Percentiles rank a stretch among this genome's conserved stretches.
These are phyloP conservation scores for Pseudogymnoascus sp. DNA, from an alignment of 2,329 filamentous ascomycete species.

Conservation along the genomic window DNA sequence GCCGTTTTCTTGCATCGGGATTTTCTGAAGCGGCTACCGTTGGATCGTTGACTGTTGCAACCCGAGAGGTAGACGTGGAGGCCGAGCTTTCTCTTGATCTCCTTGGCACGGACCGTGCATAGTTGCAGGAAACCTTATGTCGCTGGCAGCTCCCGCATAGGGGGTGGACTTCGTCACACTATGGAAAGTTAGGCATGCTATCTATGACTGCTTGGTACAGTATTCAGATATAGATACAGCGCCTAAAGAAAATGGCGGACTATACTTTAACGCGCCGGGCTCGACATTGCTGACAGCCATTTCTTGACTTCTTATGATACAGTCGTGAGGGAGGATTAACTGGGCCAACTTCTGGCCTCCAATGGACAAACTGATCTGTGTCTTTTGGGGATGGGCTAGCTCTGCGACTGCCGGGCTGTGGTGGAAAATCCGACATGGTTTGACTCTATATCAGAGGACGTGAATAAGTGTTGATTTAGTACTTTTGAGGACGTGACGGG, in stretches of 20 bases:
- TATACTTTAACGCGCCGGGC: slow-evolving; percentile 28
- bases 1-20: slow-evolving; percentile 17
- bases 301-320: slow-evolving; percentile 30
- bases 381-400: not conserved
- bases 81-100: slow-evolving; percentile 1
- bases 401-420: not conserved
- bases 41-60: slow-evolving; percentile 2
- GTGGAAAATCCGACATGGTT: not conserved
- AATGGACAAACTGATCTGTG: not conserved
- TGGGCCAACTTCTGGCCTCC: not conserved
- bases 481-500: not conserved
- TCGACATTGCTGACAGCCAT: slow-evolving; percentile 28
- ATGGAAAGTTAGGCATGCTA: not conserved
- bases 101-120: slow-evolving; percentile 12
- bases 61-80: not conserved
- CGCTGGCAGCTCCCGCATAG: slow-evolving; percentile 17
- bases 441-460: not conserved
- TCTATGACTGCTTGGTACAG: slow-evolving; percentile 12
- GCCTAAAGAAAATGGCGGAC: slow-evolving; percentile 24
- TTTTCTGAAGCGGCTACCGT: not conserved
- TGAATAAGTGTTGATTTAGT: not conserved
- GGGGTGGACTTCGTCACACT: slow-evolving; percentile 23
- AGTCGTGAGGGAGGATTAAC: slow-evolving; percentile 17
- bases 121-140: slow-evolving; percentile 19
- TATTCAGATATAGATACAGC: slow-evolving; percentile 36